Percentiles rank a stretch among this genome's conserved stretches.
Conservation (phyloP, 208 protist genomes). For the Giardia duodenalis region DNA sequence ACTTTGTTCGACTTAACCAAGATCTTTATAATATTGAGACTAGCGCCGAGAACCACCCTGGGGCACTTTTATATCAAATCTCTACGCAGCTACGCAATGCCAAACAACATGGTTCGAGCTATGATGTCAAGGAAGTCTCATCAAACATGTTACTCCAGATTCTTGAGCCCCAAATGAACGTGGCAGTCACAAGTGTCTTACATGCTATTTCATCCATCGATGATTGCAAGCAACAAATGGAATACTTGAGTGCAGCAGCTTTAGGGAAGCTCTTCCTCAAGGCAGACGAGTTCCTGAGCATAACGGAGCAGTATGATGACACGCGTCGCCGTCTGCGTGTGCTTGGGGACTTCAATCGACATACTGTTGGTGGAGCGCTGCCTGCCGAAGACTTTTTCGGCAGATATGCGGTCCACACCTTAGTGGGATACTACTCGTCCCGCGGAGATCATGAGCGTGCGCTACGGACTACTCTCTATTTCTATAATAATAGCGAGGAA, state of each 20-base stretch:
- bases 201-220: background rate
- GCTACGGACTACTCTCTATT: background rate
- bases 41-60: background rate
- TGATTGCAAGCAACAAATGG: background rate
- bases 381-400: background rate
- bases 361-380: background rate
- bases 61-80: background rate
- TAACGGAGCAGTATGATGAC: background rate
- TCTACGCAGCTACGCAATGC: background rate
- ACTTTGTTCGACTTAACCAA: background rate
- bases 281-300: background rate
- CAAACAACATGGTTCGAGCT: no score
- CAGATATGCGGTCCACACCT: background rate
- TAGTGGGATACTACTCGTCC: background rate
- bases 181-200: background rate
- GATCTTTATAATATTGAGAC: background rate
- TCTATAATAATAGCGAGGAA: background rate
- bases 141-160: background rate
- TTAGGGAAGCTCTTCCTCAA: background rate
- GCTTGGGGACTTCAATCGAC: background rate
- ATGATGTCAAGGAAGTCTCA: no score
- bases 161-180: background rate
- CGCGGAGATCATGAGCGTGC: background rate
- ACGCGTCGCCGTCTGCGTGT: background rate
- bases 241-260: background rate